Evolutionary conservation across 2,329 filamentous ascomycete genomes (phyloP).

Genomic region (Clarireedia hainanense): DNA sequence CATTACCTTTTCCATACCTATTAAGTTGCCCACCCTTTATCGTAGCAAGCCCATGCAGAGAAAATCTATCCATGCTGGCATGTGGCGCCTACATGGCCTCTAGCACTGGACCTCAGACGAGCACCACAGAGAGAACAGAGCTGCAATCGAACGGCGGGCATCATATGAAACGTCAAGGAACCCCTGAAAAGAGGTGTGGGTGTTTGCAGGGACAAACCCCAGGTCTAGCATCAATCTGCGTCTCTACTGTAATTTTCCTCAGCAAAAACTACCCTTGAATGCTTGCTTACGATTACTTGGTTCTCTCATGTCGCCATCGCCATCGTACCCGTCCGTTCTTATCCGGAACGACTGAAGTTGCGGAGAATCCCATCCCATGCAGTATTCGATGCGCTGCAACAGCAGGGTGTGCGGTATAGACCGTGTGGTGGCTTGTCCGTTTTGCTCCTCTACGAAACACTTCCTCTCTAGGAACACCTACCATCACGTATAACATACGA

Average conservation of each 20-base stretch:
- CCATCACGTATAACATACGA: too few species aligned
- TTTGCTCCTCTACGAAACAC: neutral
- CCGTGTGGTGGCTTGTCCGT: slow-evolving; percentile 3
- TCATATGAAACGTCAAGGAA: neutral
- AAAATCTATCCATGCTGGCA: slow-evolving; percentile 1
- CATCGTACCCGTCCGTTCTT: neutral
- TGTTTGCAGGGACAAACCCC: neutral
- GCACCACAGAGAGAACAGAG: neutral
- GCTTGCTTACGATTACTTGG: neutral
- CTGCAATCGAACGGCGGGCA: neutral
- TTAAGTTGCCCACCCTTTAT: neutral
- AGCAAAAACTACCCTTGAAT: neutral
- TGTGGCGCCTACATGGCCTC: neutral
- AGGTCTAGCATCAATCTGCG: neutral
- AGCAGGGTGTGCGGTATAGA: slow-evolving; percentile 1
- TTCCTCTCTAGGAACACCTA: neutral
- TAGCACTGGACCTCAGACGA: neutral
- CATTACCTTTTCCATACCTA: neutral
- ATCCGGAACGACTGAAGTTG: neutral
- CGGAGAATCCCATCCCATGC: neutral
- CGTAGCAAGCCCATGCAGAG: neutral
- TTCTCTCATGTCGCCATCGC: neutral
- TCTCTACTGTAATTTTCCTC: neutral
- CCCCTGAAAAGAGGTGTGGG: neutral
- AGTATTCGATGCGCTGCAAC: neutral